These are phyloP conservation scores for Solanum tarijense DNA, from an alignment of 257 asterid species.

Conservation along the genomic window DNA sequence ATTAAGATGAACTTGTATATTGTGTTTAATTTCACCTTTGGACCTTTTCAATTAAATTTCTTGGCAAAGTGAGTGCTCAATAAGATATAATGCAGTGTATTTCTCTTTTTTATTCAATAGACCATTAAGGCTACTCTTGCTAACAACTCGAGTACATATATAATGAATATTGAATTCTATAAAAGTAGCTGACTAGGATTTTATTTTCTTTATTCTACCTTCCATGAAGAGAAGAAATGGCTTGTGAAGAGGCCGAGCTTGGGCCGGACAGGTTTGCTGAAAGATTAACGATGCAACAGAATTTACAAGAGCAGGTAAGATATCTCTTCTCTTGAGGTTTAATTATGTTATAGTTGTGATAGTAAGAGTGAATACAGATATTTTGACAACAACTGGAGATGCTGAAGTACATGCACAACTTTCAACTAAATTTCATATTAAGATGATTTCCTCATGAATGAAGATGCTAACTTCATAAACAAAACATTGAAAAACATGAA, in stretches of 20 bases:
- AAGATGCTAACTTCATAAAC: not conserved
- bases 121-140: not conserved
- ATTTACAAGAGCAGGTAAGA: conserved; percentile 57
- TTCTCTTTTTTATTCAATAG: not conserved
- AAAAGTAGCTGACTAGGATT: not conserved
- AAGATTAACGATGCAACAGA: conserved; percentile 42
- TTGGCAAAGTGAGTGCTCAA: too few relatives aligned
- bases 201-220: not conserved
- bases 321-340: not conserved
- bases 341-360: not conserved
- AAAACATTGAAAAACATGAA: not conserved
- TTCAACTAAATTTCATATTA: conserved; percentile 5
- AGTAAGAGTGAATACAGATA: not conserved
- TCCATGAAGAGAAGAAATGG: conserved; percentile 71
- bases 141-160: not conserved
- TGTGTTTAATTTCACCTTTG: too few relatives aligned
- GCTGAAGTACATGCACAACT: conserved; percentile 69
- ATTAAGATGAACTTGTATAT: too few relatives aligned
- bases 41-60: too few relatives aligned
- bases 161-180: not conserved
- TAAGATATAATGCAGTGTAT: not conserved
- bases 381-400: conserved; percentile 72
- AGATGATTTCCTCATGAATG: not conserved
- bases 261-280: conserved; percentile 63
- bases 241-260: conserved; percentile 91